phyloP scores from a whole-genome alignment of 129 eudicot species.

The Gnaphalium uliginosum region DNA sequence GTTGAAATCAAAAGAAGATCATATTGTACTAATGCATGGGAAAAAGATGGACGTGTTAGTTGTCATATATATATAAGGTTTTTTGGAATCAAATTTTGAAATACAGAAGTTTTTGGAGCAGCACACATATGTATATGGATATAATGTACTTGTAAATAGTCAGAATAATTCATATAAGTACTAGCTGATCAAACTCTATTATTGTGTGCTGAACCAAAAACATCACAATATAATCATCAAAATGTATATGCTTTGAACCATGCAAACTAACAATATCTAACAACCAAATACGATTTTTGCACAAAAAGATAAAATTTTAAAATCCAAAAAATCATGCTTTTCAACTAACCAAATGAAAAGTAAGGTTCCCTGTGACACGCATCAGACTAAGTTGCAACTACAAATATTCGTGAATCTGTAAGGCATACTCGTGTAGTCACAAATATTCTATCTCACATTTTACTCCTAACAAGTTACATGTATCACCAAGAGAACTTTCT shows the following conservation, averaged over 20 bases:
- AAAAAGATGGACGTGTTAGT: not conserved
- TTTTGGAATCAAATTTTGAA: not conserved
- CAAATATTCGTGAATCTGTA: not conserved
- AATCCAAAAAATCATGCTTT: not conserved
- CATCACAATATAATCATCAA: not conserved
- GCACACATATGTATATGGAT: conserved; percentile 3
- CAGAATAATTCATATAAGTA: not conserved
- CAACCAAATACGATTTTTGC: not conserved
- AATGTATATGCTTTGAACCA: not conserved
- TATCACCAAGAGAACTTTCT: not conserved
- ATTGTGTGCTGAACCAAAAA: not conserved
- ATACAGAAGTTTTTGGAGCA: not conserved
- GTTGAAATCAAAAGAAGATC: too few relatives aligned
- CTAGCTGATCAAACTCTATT: not conserved
- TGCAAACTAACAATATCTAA: not conserved
- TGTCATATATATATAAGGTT: not conserved
- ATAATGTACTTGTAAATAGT: not conserved
- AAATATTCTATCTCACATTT: not conserved
- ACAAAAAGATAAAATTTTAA: not conserved
- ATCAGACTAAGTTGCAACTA: not conserved
- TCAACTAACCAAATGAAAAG: not conserved
- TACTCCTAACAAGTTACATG: not conserved
- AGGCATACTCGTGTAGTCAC: not conserved
- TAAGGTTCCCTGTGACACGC: not conserved
- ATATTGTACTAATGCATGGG: not conserved